These are phyloP conservation scores for Claviceps spartinae DNA, from an alignment of 2,329 filamentous ascomycete genomes.

Conservation along the genomic window DNA sequence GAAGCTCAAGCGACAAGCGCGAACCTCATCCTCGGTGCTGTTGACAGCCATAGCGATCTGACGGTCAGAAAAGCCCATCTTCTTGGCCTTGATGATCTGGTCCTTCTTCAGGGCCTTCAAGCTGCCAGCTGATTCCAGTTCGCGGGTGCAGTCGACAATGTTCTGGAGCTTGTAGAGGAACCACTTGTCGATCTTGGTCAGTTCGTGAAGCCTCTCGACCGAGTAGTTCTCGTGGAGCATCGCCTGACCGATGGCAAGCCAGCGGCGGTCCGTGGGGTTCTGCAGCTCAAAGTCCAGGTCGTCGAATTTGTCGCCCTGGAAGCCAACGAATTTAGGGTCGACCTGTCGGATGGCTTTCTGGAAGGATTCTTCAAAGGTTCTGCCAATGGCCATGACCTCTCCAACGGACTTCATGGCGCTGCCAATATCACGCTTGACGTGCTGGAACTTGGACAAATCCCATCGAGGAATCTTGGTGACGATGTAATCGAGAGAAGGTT, in stretches of 20 bases:
- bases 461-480: conserved; percentile 98
- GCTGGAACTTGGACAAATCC: conserved; percentile 98
- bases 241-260: conserved; percentile 93
- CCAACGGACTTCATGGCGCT: conserved; percentile 98
- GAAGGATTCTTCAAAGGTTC: conserved; percentile 97
- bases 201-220: conserved; percentile 78
- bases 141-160: conserved; percentile 78
- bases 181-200: conserved; percentile 99
- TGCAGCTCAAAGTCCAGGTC: conserved; percentile 79
- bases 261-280: conserved; percentile 91
- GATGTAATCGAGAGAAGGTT: conserved; percentile 93
- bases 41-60: conserved; percentile 83
- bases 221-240: conserved; percentile 96
- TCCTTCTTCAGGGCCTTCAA: conserved; percentile 80
- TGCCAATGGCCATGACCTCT: conserved; percentile 97
- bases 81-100: conserved; percentile 82
- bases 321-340: conserved; percentile 80
- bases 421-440: conserved; percentile 93
- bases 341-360: conserved; percentile 98
- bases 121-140: conserved; percentile 72
- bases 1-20: conserved; percentile 70
- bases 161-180: conserved; percentile 98
- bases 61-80: conserved; percentile 92
- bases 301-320: conserved; percentile 91
- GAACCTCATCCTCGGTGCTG: conserved; percentile 78